Evolutionary conservation across 768 basidiomycete species (phyloP).

Genomic region (Cystofilobasidium ferigula): DNA sequence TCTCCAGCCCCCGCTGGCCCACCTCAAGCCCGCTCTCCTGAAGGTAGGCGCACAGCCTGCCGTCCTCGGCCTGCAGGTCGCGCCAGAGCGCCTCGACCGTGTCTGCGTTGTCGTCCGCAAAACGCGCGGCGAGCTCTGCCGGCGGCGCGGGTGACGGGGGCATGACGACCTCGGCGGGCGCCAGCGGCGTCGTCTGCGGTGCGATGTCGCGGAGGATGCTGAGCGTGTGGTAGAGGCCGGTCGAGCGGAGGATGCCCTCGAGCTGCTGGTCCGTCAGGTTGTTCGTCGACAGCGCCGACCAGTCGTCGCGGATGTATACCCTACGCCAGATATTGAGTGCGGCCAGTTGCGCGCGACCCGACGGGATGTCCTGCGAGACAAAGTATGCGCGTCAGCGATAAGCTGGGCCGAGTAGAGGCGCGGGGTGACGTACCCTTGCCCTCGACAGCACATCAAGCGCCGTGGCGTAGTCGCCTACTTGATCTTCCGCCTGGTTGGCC

Average conservation of each 20-base stretch:
- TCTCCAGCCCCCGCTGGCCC: conserved; percentile 30
- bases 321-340: conserved; percentile 74
- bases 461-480: conserved; percentile 48
- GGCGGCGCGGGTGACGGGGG: conserved; percentile 29
- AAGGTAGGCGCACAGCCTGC: conserved; percentile 30
- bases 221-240: conserved; percentile 63
- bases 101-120: conserved; percentile 28
- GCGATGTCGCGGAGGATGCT: conserved; percentile 26
- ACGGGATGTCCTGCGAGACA: conserved; percentile 51
- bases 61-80: conserved; percentile 36
- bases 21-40: conserved; percentile 21
- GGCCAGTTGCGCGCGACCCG: conserved; percentile 56
- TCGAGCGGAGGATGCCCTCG: conserved; percentile 56
- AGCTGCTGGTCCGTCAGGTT: conserved; percentile 68
- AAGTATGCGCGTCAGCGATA: not conserved
- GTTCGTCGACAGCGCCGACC: conserved; percentile 63
- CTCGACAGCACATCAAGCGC: conserved; percentile 34
- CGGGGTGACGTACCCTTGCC: conserved; percentile 49
- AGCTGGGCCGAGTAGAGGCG: conserved; percentile 33
- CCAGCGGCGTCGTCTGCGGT: not conserved
- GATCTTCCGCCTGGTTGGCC: conserved; percentile 50
- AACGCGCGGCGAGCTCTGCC: conserved; percentile 34
- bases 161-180: conserved; percentile 28
- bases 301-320: conserved; percentile 78
- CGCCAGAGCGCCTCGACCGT: conserved; percentile 32